Base-by-base conservation (phyloP, 306 rosid species). In the Cucumis hystrix region DNA sequence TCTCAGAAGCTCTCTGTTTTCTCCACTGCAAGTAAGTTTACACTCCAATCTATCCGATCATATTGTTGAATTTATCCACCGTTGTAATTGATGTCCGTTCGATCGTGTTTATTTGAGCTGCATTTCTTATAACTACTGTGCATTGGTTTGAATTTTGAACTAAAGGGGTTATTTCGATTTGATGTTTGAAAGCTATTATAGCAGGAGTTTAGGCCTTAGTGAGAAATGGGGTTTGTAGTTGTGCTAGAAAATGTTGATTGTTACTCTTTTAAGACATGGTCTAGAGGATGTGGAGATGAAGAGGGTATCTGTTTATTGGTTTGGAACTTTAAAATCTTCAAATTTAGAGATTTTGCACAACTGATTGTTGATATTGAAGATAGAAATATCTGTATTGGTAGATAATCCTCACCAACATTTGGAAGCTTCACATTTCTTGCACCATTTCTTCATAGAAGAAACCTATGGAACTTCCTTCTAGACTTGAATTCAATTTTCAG, bases 1-100 rank as follows among this genome's bases (percentile, higher is more conserved):
- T 70, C 65, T 62, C 82, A 83, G 57, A 83, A 74, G 77, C 83
- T 58, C 80, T 81, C 82, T 15, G 21, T 83, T 71, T 87, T 83
- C 37, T 51, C 88, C 37, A 1, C 79, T 70, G 49, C 70, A 64
- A 90, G 93, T 85, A 40, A 45, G 59, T 61, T 63, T 2, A 1
- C 15, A 18, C n/a, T 77, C 21, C 0, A 9, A 45, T 47, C 3
- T 20, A 25, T 13, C 7, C 10, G 8, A 20, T 20, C 76, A 70
- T 8, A 33, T 33, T 3, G 37, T 17, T 71, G 69, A 63, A 33
- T 20, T 63, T 33, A 33, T 64, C 70, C 51, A 2, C 15, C 49
- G 16, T 68, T 21, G 35, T 21, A 41, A 68, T 43, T 20, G 54
- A 68, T 68, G n/a, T 43, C 20, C 3, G 74, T 41, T 20, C 35